These are phyloP conservation scores for Cercospora janseana DNA, from an alignment of 2,329 filamentous ascomycete genomes.

Conservation along the genomic window DNA sequence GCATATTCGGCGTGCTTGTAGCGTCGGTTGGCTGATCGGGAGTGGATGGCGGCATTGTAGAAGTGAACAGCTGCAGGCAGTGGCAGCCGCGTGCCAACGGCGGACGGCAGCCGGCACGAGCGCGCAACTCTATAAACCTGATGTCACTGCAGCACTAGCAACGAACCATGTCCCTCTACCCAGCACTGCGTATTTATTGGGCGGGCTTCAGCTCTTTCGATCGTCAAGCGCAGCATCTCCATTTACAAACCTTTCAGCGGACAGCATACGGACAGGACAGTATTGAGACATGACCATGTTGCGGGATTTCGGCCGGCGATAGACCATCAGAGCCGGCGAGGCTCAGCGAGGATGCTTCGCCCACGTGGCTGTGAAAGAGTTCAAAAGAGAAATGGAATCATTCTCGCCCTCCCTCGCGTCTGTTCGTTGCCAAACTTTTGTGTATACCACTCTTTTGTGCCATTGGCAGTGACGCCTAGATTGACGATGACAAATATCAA, in stretches of 20 bases:
- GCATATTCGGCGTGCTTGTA: slow-evolving; percentile 28
- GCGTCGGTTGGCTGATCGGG: neutral
- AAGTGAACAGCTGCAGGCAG: neutral
- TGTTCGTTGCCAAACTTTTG: slow-evolving; percentile 68
- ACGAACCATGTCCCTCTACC: too few relatives aligned
- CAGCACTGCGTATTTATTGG: too few relatives aligned
- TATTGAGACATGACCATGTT: too few relatives aligned
- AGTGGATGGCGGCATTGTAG: neutral
- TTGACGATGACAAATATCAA: slow-evolving; percentile 74
- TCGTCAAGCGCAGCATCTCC: too few relatives aligned
- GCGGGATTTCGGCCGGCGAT: too few relatives aligned
- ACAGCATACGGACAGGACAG: too few relatives aligned
- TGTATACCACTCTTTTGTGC: slow-evolving; percentile 76
- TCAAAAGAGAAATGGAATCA: slow-evolving; percentile 64
- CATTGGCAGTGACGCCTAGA: slow-evolving; percentile 75
- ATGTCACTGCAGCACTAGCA: too few relatives aligned
- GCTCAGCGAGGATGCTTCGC: neutral
- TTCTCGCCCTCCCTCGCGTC: slow-evolving; percentile 66
- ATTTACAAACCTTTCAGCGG: too few relatives aligned
- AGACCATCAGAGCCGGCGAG: neutral
- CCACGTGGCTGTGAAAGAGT: neutral
- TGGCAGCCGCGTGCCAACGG: neutral
- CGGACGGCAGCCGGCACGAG: too few relatives aligned
- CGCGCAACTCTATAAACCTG: too few relatives aligned
- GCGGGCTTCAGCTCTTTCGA: too few relatives aligned